Evolutionary conservation across 164 flowering plant species (phyloP).

Genomic region (Vitis riparia): DNA sequence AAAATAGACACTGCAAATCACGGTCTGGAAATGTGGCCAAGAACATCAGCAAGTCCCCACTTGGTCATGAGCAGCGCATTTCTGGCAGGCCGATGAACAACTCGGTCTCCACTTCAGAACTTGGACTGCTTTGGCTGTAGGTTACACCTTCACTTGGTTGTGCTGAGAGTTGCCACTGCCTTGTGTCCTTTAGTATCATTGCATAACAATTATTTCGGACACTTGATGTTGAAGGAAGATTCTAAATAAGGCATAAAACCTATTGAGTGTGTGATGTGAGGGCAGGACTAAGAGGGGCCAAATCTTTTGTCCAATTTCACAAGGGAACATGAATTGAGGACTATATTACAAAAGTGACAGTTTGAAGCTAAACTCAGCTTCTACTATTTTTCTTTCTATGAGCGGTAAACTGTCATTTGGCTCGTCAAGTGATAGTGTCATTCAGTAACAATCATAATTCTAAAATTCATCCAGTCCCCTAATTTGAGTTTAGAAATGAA

Average conservation of each 20-base stretch:
- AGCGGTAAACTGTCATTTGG: too few species aligned
- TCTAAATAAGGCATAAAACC: not conserved
- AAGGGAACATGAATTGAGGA: too few species aligned
- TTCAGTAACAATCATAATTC: too few species aligned
- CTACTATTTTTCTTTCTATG: too few species aligned
- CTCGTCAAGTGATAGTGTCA: too few species aligned
- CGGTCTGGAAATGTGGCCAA: not conserved
- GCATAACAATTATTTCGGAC: not conserved
- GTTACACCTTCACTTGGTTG: conserved; percentile 5
- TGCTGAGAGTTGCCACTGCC: conserved; percentile 1
- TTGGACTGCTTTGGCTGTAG: conserved; percentile 10
- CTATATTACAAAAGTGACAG: too few species aligned
- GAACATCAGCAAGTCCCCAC: not conserved
- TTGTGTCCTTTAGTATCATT: conserved; percentile 5
- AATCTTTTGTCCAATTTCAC: too few species aligned
- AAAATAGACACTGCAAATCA: not conserved
- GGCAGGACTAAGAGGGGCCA: too few species aligned
- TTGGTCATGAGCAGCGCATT: conserved; percentile 5
- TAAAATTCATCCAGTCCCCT: too few species aligned
- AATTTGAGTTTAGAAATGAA: too few species aligned
- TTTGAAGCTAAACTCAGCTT: too few species aligned
- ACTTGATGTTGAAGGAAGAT: not conserved
- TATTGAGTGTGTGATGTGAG: too few species aligned
- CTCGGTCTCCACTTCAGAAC: conserved; percentile 35
- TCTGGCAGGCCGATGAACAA: conserved; percentile 31